Evolutionary conservation across 306 rosid genomes (phyloP).

Genomic region (Quercus dentata): DNA sequence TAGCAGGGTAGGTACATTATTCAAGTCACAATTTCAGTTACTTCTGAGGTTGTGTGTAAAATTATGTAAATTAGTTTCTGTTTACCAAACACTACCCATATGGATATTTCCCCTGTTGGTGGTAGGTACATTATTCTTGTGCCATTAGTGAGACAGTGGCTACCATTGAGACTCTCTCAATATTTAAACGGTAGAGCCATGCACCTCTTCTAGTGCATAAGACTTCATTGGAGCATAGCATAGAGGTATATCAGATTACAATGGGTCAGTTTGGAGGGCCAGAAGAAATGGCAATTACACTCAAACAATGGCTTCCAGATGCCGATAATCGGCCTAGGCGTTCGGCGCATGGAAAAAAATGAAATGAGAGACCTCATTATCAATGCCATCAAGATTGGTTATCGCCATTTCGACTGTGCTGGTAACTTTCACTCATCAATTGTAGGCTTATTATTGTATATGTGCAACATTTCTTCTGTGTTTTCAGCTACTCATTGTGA

Average conservation of each 20-base stretch:
- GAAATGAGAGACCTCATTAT: slow-evolving; percentile 57
- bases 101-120: no score
- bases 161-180: no score
- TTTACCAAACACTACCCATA: no score
- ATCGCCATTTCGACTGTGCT: slow-evolving; percentile 92
- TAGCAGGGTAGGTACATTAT: no score
- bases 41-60: no score
- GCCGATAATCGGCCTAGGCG: slow-evolving; percentile 71
- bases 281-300: slow-evolving; percentile 48
- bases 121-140: no score
- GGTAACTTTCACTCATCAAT: slow-evolving; percentile 30
- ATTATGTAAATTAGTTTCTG: no score
- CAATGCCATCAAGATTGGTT: slow-evolving; percentile 73
- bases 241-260: not conserved
- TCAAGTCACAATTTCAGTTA: no score
- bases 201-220: not conserved
- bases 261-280: not conserved
- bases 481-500: no score
- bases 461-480: no score
- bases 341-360: slow-evolving; percentile 80
- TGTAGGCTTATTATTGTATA: no score
- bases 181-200: not conserved
- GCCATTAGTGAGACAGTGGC: no score
- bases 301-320: slow-evolving; percentile 81
- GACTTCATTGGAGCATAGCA: not conserved